phyloP scores from a whole-genome alignment of 2,329 filamentous ascomycete species.

The Hypomyces perniciosus region DNA sequence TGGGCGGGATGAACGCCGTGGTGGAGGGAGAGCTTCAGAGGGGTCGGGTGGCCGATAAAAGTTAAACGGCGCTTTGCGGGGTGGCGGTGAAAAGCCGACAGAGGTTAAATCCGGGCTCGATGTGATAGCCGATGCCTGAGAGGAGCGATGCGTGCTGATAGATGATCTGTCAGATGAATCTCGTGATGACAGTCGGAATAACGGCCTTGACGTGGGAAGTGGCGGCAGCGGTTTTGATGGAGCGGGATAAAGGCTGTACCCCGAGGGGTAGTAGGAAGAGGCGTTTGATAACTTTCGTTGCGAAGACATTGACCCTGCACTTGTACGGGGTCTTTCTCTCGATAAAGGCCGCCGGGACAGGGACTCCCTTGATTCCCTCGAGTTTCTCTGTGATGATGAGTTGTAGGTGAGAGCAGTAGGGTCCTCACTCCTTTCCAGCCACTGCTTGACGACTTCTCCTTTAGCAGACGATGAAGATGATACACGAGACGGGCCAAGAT shows the following conservation, averaged over 20 bases:
- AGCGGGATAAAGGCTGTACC: slow-evolving; percentile 15
- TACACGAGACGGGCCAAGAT: slow-evolving; percentile 7
- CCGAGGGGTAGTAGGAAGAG: slow-evolving; percentile 11
- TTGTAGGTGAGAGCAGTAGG: slow-evolving; percentile 3
- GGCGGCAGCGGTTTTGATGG: slow-evolving; percentile 17
- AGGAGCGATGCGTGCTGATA: slow-evolving; percentile 13
- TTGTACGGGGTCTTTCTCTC: slow-evolving; percentile 4
- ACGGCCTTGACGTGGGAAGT: slow-evolving; percentile 11
- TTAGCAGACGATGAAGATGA: slow-evolving; percentile 3
- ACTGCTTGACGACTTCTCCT: slow-evolving; percentile 7
- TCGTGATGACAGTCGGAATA: slow-evolving; percentile 8
- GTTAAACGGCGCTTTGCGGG: slow-evolving; percentile 1
- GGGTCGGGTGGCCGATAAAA: slow-evolving; percentile 7
- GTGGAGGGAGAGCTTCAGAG: not conserved
- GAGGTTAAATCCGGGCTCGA: slow-evolving; percentile 10
- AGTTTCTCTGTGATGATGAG: slow-evolving; percentile 5
- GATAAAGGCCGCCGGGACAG: slow-evolving; percentile 3
- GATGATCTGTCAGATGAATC: slow-evolving; percentile 13
- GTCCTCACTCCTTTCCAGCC: slow-evolving; percentile 11
- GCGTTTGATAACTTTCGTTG: slow-evolving; percentile 12
- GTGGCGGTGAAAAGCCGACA: slow-evolving; percentile 11
- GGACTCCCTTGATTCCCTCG: slow-evolving; percentile 7
- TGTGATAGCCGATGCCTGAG: slow-evolving; percentile 10
- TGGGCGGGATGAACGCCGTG: slow-evolving; percentile 1
- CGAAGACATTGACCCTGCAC: slow-evolving; percentile 9